These are phyloP conservation scores for Ophiostoma sp. DNA, from an alignment of 2,329 filamentous ascomycete genomes.

Conservation along the genomic window DNA sequence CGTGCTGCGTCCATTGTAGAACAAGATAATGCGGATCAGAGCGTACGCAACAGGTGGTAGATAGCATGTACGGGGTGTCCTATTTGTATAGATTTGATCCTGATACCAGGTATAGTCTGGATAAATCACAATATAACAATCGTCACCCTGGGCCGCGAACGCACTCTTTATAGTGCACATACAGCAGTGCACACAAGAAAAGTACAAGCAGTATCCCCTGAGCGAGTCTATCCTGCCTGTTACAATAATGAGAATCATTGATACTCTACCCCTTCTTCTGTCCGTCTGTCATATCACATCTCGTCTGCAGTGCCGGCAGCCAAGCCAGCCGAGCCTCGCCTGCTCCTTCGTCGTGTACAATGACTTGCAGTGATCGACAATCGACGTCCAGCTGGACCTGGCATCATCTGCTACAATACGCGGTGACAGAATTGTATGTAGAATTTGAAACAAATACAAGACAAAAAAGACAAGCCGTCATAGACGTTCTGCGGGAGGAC, in stretches of 20 bases:
- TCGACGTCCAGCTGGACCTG: background rate
- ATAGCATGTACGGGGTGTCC: too few relatives aligned
- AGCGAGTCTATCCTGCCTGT: too few relatives aligned
- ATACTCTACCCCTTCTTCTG: too few relatives aligned
- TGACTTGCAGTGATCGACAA: slow-evolving; percentile 15
- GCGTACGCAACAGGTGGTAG: background rate
- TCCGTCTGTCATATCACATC: background rate
- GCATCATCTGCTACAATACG: background rate
- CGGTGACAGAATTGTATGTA: too few relatives aligned
- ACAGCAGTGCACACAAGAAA: too few relatives aligned
- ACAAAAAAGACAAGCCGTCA: background rate
- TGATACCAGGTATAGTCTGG: too few relatives aligned
- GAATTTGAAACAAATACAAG: background rate
- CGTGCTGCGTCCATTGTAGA: background rate
- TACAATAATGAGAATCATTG: too few relatives aligned
- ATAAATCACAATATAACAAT: too few relatives aligned
- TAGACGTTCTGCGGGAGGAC: background rate
- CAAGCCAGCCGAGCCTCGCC: background rate
- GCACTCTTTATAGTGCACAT: too few relatives aligned
- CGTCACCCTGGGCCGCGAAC: too few relatives aligned
- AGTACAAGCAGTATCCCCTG: too few relatives aligned
- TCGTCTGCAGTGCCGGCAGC: slow-evolving; percentile 7
- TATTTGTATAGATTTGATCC: too few relatives aligned
- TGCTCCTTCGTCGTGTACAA: background rate
- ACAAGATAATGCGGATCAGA: background rate